A percentile compares a stretch with the other conserved stretches of the same genome.
Conservation (phyloP, 2,329 filamentous ascomycete species). For the Fusarium scirpi region DNA sequence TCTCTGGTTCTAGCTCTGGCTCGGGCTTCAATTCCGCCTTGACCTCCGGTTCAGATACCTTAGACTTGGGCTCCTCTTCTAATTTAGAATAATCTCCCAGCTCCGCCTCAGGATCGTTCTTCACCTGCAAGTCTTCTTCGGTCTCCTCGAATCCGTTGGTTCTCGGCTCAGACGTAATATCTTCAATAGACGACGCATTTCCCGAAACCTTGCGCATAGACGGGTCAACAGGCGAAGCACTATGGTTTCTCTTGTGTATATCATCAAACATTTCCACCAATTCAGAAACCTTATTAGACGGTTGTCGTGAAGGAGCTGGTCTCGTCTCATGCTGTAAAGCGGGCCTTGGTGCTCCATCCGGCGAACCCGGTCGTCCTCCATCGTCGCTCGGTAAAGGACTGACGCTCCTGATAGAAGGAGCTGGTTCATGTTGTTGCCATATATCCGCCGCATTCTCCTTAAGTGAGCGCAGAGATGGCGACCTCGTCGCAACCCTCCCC, state of each 20-base stretch:
- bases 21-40: not conserved
- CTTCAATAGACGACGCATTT: slow-evolving; percentile 14
- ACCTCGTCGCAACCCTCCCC: slow-evolving; percentile 21
- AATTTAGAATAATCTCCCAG: not conserved
- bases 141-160: not conserved
- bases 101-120: not conserved
- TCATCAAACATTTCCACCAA: slow-evolving; percentile 65
- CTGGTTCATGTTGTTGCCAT: slow-evolving; percentile 29
- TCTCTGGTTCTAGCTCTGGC: not conserved
- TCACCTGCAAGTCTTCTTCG: not conserved
- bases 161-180: slow-evolving; percentile 3
- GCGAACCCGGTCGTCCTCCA: slow-evolving; percentile 35
- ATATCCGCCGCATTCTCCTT: slow-evolving; percentile 38
- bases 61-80: not conserved
- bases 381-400: slow-evolving; percentile 28
- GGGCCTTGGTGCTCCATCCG: slow-evolving; percentile 30
- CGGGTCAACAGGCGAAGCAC: slow-evolving; percentile 41
- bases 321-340: slow-evolving; percentile 27
- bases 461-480: slow-evolving; percentile 21
- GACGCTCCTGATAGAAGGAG: slow-evolving; percentile 19
- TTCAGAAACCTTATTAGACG: slow-evolving; percentile 61
- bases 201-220: slow-evolving; percentile 27
- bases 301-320: slow-evolving; percentile 41
- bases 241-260: slow-evolving; percentile 49
- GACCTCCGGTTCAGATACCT: not conserved